Conservation (phyloP, 1,284 basidiomycete genomes). For the Ustilago bromivora region DNA sequence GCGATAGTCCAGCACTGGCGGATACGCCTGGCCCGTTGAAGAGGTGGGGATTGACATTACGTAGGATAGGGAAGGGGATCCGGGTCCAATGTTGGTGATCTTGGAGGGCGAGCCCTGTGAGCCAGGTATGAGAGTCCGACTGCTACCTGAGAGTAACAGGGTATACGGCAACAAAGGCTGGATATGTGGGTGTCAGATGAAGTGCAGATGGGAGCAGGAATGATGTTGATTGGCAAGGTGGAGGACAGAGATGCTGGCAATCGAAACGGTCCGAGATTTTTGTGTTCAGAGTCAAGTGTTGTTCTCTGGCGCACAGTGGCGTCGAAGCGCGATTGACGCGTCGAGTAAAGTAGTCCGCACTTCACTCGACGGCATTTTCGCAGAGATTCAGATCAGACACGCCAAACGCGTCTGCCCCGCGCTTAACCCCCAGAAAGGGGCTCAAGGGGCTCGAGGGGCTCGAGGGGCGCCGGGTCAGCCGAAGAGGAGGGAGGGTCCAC, state of each 20-base stretch:
- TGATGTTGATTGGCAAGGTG: constrained; percentile 6
- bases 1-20: constrained; percentile 62
- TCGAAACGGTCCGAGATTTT: not conserved
- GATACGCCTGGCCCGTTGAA: constrained; percentile 65
- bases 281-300: constrained; percentile 20
- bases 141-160: not conserved
- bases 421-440: too few relatives aligned
- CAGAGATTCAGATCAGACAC: too few relatives aligned
- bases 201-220: not conserved
- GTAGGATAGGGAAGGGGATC: not conserved
- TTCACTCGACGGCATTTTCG: too few relatives aligned
- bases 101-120: not conserved
- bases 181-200: not conserved
- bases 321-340: constrained; percentile 31
- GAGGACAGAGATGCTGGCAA: not conserved
- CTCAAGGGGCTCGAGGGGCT: too few relatives aligned
- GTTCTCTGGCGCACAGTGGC: constrained; percentile 31
- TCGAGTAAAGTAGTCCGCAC: constrained; percentile 22
- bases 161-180: not conserved
- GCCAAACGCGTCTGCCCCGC: too few relatives aligned
- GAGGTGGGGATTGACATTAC: constrained; percentile 61
- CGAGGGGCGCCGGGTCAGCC: too few relatives aligned
- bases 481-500: too few relatives aligned
- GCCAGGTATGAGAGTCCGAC: not conserved
- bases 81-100: not conserved